Conservation (phyloP, 768 basidiomycete genomes). For the Dictyophora rubrovolvata region DNA sequence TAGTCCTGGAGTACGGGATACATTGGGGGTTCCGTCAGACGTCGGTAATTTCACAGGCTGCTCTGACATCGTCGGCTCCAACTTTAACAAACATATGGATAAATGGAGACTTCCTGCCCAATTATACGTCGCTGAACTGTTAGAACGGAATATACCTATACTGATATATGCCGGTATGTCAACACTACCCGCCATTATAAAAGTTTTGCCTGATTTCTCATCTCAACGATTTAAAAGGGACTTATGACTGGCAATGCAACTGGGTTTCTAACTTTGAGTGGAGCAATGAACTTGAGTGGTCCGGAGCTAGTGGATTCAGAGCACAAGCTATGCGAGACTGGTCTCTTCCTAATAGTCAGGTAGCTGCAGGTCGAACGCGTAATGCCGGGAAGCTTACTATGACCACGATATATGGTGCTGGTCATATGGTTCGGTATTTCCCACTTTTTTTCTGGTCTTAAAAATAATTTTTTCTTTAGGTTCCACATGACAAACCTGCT, state of each 20-base stretch:
- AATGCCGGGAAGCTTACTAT: constrained; percentile 50
- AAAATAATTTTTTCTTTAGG: constrained; percentile 28
- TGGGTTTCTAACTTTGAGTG: constrained; percentile 70
- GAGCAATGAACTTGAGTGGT: constrained; percentile 68
- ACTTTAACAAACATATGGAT: constrained; percentile 51
- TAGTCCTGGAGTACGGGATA: constrained; percentile 29
- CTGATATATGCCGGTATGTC: constrained; percentile 57
- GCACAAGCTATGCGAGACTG: constrained; percentile 38
- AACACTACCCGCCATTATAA: not conserved
- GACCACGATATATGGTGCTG: constrained; percentile 53
- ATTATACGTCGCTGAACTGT: constrained; percentile 56
- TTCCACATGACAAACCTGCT: constrained; percentile 59
- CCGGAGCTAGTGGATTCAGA: constrained; percentile 42
- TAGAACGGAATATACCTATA: constrained; percentile 67
- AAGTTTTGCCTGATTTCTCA: not conserved
- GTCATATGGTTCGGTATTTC: constrained; percentile 51
- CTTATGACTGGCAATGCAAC: constrained; percentile 74
- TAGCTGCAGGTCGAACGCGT: constrained; percentile 45
- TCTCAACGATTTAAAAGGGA: constrained; percentile 15
- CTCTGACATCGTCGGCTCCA: constrained; percentile 35
- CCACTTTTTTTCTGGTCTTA: not conserved
- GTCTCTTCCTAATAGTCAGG: constrained; percentile 36
- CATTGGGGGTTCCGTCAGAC: constrained; percentile 35
- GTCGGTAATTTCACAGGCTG: constrained; percentile 49
- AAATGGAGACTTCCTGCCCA: constrained; percentile 48